phyloP scores from a whole-genome alignment of 257 asterid species.

The Gentiana straminea region DNA sequence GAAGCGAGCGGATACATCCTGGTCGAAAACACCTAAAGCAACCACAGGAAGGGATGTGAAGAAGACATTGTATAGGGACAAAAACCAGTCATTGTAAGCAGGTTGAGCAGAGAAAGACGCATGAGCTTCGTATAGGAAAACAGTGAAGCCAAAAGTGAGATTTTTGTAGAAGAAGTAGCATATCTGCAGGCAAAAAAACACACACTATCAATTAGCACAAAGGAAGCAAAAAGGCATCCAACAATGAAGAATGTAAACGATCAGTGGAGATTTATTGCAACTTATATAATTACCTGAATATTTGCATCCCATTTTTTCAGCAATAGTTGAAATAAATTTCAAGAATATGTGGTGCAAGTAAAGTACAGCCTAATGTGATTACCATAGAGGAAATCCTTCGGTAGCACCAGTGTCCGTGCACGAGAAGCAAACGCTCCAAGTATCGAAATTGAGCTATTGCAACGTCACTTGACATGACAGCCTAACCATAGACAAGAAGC shows the following conservation, averaged over 20 bases:
- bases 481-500: slow-evolving; percentile 26
- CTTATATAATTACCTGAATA: neutral
- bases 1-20: slow-evolving; percentile 55
- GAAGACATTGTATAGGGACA: slow-evolving; percentile 57
- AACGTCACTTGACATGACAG: slow-evolving; percentile 90
- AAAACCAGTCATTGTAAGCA: slow-evolving; percentile 57
- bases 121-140: slow-evolving; percentile 56
- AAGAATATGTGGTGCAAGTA: neutral
- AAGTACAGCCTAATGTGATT: slow-evolving; percentile 3
- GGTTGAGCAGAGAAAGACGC: slow-evolving; percentile 70
- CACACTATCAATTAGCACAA: neutral
- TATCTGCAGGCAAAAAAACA: slow-evolving; percentile 34
- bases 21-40: slow-evolving; percentile 64
- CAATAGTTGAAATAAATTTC: neutral
- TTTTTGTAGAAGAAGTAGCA: slow-evolving; percentile 86
- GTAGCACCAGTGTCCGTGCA: slow-evolving; percentile 97
- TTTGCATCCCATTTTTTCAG: neutral
- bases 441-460: slow-evolving; percentile 85
- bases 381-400: slow-evolving; percentile 89
- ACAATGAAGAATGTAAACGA: no score
- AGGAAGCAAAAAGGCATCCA: no score
- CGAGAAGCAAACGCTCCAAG: slow-evolving; percentile 79
- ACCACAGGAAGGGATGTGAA: slow-evolving; percentile 59
- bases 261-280: neutral
- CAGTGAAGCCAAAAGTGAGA: slow-evolving; percentile 50